phyloP scores from a whole-genome alignment of 768 basidiomycete species.

The Rhizopogon rudus region DNA sequence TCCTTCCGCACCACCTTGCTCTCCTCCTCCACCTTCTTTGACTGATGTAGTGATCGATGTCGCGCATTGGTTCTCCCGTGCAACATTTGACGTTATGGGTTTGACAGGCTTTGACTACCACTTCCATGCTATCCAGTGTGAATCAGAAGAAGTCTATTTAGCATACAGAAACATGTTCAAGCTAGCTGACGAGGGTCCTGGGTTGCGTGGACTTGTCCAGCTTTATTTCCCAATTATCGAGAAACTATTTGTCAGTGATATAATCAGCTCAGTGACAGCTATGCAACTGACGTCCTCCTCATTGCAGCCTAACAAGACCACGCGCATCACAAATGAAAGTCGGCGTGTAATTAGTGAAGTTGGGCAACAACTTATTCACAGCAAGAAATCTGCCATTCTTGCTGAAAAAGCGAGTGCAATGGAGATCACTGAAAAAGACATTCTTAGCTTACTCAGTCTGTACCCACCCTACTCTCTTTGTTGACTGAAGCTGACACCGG shows the following conservation, averaged over 20 bases:
- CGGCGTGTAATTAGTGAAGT: conserved; percentile 33
- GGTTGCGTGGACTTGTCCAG: conserved; percentile 34
- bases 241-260: conserved; percentile 37
- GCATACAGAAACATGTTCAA: conserved; percentile 49
- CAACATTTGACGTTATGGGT: conserved; percentile 62
- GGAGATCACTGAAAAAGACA: conserved; percentile 37
- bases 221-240: conserved; percentile 43
- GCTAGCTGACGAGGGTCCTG: conserved; percentile 41
- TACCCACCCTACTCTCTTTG: conserved; percentile 2
- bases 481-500: not conserved
- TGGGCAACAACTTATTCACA: conserved; percentile 39
- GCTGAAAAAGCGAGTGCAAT: conserved; percentile 28
- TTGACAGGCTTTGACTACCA: conserved; percentile 51
- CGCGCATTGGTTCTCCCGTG: conserved; percentile 53
- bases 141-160: conserved; percentile 42
- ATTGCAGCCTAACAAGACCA: conserved; percentile 38
- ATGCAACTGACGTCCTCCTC: not conserved
- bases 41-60: conserved; percentile 38
- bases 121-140: conserved; percentile 45
- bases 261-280: not conserved
- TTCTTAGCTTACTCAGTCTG: conserved; percentile 46
- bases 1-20: conserved; percentile 4
- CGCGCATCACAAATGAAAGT: conserved; percentile 33
- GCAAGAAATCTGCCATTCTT: conserved; percentile 34
- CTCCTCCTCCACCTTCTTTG: not conserved